These are phyloP conservation scores for Calonectria honghensis DNA, from an alignment of 2,329 filamentous ascomycete species.

Conservation along the genomic window DNA sequence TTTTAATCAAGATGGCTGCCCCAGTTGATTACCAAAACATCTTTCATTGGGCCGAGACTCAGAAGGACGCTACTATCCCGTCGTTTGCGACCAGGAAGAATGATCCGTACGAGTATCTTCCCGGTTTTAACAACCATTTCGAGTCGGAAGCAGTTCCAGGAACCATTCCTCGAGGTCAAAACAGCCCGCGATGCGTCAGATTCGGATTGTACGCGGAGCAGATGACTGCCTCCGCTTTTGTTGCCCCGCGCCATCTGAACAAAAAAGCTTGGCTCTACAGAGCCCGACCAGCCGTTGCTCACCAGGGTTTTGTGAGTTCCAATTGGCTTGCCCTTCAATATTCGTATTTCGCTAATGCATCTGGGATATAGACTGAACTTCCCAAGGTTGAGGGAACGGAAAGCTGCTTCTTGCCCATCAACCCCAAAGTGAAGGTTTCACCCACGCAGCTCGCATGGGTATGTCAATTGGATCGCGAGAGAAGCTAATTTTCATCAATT, in stretches of 20 bases:
- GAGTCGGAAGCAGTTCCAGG: constrained; percentile 67
- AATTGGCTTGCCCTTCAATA: fast-evolving
- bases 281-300: constrained; percentile 56
- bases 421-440: constrained; percentile 50
- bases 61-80: constrained; percentile 72
- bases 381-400: constrained; percentile 51
- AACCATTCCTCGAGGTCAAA: constrained; percentile 67
- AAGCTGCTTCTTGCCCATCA: constrained; percentile 52
- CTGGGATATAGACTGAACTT: constrained; percentile 46
- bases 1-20: constrained; percentile 13
- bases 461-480: not conserved
- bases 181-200: constrained; percentile 63
- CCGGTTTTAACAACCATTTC: constrained; percentile 71
- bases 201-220: constrained; percentile 65
- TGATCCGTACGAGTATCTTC: constrained; percentile 71
- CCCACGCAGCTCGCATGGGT: constrained; percentile 54
- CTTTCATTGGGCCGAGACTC: constrained; percentile 77
- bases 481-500: not conserved
- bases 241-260: constrained; percentile 56
- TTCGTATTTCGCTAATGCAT: not conserved
- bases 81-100: constrained; percentile 68
- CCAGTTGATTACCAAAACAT: constrained; percentile 68
- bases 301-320: constrained; percentile 53
- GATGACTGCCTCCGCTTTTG: constrained; percentile 62
- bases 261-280: constrained; percentile 59